Conservation (phyloP, 768 basidiomycete genomes). For the Mycena pura region DNA sequence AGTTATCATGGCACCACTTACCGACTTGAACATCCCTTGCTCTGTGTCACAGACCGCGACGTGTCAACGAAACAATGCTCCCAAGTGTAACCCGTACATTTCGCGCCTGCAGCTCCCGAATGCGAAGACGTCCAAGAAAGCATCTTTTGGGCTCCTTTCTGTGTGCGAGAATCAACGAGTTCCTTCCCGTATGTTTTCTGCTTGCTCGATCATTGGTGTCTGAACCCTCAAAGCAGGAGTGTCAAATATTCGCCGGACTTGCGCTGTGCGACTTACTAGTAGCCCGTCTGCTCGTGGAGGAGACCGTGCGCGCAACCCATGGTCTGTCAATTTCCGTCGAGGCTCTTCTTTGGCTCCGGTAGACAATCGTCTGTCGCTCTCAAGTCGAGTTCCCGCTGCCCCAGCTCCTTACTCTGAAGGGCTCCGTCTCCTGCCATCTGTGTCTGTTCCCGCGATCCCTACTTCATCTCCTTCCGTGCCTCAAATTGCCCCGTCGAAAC, state of each 20-base stretch:
- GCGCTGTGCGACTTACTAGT: neutral
- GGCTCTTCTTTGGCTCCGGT: slow-evolving; percentile 15
- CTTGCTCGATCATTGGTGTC: neutral
- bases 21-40: neutral
- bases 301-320: slow-evolving; percentile 1
- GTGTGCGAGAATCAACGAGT: slow-evolving; percentile 8
- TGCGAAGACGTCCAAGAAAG: slow-evolving; percentile 16
- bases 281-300: neutral
- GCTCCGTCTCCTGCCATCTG: neutral
- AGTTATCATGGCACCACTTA: neutral
- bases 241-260: slow-evolving; percentile 13
- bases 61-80: neutral
- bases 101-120: neutral
- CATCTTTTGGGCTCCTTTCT: slow-evolving; percentile 20
- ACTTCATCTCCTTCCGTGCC: neutral
- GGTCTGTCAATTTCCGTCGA: neutral
- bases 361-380: slow-evolving; percentile 1
- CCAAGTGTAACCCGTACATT: neutral
- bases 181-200: slow-evolving; percentile 17
- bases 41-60: neutral
- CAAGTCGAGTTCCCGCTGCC: slow-evolving; percentile 1
- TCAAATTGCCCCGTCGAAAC: neutral
- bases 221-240: neutral
- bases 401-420: neutral
- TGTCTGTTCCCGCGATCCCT: neutral